Base-by-base conservation (phyloP, 2,329 filamentous ascomycete species). In the Coniochaeta sp. region DNA sequence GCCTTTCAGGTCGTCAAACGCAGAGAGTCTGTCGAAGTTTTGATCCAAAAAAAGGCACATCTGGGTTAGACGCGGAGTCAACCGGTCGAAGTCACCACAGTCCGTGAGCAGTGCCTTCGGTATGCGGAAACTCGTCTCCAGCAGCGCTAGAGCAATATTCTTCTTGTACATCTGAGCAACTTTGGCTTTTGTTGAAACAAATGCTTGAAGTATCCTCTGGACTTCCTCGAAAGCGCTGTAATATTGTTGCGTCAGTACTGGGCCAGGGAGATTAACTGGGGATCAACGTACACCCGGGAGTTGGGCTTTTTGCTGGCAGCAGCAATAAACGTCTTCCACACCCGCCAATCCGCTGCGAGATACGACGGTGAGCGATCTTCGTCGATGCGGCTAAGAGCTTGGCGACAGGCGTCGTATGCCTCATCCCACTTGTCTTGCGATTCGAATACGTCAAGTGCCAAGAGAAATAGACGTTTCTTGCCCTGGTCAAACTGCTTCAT, bases 391-490 rank as follows among this genome's bases (percentile, higher is more conserved):
- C 69, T 73, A 6, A 83, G 65, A n/a, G 75, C 79, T 1, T 76
- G 69, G 3, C 70, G 71, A 64, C 79, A 82, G 2, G 82, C 65
- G 6, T 72, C 64, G 60, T 77, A 82, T 5, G 80, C 70, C 0
- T 66, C 67, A 5, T 72, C 68, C 77, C 79, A 82, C 26, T 78
- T 70, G 9, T 69, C 68, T 6, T 73, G 70, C 1, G 67, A 63
- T n/a, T 74, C 72, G 10, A 79, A 71, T 10, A 70, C 72, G 4
- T 67, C 61, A 4, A 80, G 67, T 0, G 72, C 69, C n/a, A 78
- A 73, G n/a, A 75, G 66, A 14, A 81, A 70, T 0, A 80, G 65
- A 61, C 81, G 75, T 62, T 82, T 83, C 56, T 76, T 75, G 3
- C 79, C 79, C 22, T 74, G 67, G 19, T 69, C 72, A 52, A 83